These are phyloP conservation scores for Pichia norvegensis DNA, from an alignment of 1,139 yeast genomes.

Conservation along the genomic window DNA sequence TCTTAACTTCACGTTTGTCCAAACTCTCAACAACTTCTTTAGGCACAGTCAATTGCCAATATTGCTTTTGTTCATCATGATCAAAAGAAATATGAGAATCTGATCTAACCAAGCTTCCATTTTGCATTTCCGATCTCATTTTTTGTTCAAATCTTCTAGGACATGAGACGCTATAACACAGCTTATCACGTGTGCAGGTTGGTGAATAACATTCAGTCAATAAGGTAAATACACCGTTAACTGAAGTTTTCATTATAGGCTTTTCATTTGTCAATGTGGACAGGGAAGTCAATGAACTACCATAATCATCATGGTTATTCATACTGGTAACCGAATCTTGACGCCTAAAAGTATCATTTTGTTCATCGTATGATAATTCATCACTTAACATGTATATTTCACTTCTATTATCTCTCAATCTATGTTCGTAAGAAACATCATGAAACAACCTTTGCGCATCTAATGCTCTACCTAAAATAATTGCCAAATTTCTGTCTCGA, in stretches of 20 bases:
- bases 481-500: conserved; percentile 83
- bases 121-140: conserved; percentile 76
- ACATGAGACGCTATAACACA: conserved; percentile 96
- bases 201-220: conserved; percentile 95
- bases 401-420: conserved; percentile 76
- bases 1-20: conserved; percentile 78
- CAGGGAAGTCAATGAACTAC: conserved; percentile 15
- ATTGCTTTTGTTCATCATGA: conserved; percentile 75
- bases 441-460: conserved; percentile 94
- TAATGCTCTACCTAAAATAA: conserved; percentile 80
- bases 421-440: conserved; percentile 91
- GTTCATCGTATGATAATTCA: conserved; percentile 25
- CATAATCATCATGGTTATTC: conserved; percentile 19
- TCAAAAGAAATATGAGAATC: conserved; percentile 71
- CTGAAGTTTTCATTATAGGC: conserved; percentile 29
- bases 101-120: conserved; percentile 71
- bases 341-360: conserved; percentile 16
- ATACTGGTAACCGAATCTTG: conserved; percentile 23
- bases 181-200: conserved; percentile 79
- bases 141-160: conserved; percentile 95
- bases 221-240: conserved; percentile 88
- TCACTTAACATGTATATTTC: conserved; percentile 88
- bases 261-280: conserved; percentile 7
- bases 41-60: conserved; percentile 93
- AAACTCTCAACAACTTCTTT: conserved; percentile 69